Evolutionary conservation across 2,329 filamentous ascomycete genomes (phyloP).

Genomic region (Aspergillus luchuensis): DNA sequence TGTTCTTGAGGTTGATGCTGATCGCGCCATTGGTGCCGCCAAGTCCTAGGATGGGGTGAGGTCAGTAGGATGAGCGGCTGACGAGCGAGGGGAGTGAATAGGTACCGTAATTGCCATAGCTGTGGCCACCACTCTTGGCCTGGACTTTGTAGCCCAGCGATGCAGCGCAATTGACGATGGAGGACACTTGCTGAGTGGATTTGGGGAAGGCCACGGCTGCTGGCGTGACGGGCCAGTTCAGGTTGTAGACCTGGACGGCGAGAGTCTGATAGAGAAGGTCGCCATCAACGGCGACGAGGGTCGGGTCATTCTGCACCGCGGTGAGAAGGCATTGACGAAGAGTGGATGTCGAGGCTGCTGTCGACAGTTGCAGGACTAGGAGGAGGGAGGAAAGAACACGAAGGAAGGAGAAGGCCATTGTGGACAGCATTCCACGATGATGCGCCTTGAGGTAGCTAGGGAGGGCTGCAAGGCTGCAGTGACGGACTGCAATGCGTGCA

Average conservation of each 20-base stretch:
- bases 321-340: slow-evolving; percentile 3
- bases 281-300: slow-evolving; percentile 15
- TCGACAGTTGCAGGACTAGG: not conserved
- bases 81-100: not conserved
- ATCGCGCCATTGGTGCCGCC: slow-evolving; percentile 35
- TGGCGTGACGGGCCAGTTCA: slow-evolving; percentile 32
- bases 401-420: not conserved
- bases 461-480: not conserved
- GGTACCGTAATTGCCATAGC: slow-evolving; percentile 54
- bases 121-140: slow-evolving; percentile 56
- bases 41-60: slow-evolving; percentile 18
- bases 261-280: slow-evolving; percentile 23
- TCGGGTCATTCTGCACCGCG: slow-evolving; percentile 4
- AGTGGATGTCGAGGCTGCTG: not conserved
- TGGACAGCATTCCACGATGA: not conserved
- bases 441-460: not conserved
- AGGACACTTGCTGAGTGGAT: slow-evolving; percentile 45
- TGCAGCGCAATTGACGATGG: slow-evolving; percentile 51
- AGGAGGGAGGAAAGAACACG: not conserved
- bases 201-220: slow-evolving; percentile 37
- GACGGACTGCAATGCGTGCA: too few species aligned
- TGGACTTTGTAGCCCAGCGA: slow-evolving; percentile 51
- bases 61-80: not conserved
- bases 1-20: slow-evolving; percentile 34
- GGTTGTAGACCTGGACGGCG: slow-evolving; percentile 27